Evolutionary conservation across 2,329 filamentous ascomycete genomes (phyloP), one percentile per base, ranked within the genome.

Genomic region (Dothideomycetidae sp.): DNA sequence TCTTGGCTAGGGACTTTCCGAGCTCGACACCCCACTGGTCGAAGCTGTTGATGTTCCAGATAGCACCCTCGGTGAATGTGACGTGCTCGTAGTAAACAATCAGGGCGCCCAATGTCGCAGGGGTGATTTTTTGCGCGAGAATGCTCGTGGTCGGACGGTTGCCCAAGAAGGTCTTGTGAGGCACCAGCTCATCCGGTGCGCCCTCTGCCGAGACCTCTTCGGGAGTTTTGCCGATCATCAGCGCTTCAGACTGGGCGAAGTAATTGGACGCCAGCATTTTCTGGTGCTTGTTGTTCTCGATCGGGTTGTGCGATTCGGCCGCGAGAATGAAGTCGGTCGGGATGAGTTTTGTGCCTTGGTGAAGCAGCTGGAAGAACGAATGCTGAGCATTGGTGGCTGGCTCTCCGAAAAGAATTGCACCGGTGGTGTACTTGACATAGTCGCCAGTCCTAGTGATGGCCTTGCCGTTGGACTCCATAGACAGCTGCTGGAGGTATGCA

Each of bases 11-110:
- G 29, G 80, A 77, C 78, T 98, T 98, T 60, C 90, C 90, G 44
- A 98, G 69, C 71, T 98, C 90, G 31, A 98, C 90, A 64, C 90
- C 90, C 90, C 90, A 98, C 70, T 98, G 90, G 66, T 98, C 90
- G 57, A 96, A 98, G 55, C 79, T 85, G 75, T 98, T 98, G 70
- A 98, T 93, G 67, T 96, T 93, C 90, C 90, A 98, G 58, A 98
- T 71, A 36, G 86, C 88, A 53, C 90, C 90, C 67, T 98, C 90
- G 26, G 83, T 92, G 62, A 98, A 98, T 40, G 90, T 96, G 44
- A 96, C 66, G 66, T 98, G 90, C 71, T 98, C 90, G 64, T 98
- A 98, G 73, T 96, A 98, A 48, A 85, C 88, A 52, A 98, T 98
- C 51, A 98, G 66, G 3, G 90, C 88, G 55, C 90, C 90, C 33